These are phyloP conservation scores for Aspergillus fructus DNA, from an alignment of 2,329 filamentous ascomycete species.

Conservation along the genomic window DNA sequence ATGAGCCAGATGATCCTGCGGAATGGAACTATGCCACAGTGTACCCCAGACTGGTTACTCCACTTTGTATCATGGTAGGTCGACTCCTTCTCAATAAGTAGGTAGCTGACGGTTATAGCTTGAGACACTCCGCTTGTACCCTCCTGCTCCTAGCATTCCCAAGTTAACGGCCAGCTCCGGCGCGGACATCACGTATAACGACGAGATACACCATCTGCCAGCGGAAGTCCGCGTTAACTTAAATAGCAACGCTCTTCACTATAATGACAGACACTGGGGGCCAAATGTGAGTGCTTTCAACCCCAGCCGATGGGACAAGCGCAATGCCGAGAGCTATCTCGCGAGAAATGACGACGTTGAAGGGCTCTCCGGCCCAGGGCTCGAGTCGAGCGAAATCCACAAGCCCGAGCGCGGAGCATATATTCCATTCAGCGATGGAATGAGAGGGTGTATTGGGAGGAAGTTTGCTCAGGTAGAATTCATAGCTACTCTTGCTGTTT, in stretches of 20 bases:
- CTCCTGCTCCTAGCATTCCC: constrained; percentile 29
- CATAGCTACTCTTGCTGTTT: constrained; percentile 15
- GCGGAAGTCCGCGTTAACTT: constrained; percentile 17
- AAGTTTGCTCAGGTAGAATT: constrained; percentile 29
- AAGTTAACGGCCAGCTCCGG: constrained; percentile 28
- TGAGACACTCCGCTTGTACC: constrained; percentile 46
- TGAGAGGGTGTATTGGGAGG: constrained; percentile 23
- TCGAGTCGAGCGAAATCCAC: constrained; percentile 14
- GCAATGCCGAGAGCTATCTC: constrained; percentile 21
- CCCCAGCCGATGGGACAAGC: constrained; percentile 22
- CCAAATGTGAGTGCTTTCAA: constrained; percentile 13
- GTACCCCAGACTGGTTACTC: constrained; percentile 40
- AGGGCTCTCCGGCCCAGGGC: constrained; percentile 14
- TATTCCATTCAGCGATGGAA: constrained; percentile 25
- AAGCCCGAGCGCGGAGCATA: constrained; percentile 22
- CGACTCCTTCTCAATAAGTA: neutral
- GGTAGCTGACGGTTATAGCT: constrained; percentile 25
- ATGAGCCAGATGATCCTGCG: constrained; percentile 16
- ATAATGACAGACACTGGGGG: constrained; percentile 24
- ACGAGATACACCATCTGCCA: constrained; percentile 16
- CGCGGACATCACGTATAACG: constrained; percentile 15
- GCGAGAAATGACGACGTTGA: constrained; percentile 15
- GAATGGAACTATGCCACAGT: constrained; percentile 36
- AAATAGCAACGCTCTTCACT: constrained; percentile 19
- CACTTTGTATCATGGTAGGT: constrained; percentile 24